Conservation (phyloP, 116 monocot species). For the Dioscorea cayenensis region DNA sequence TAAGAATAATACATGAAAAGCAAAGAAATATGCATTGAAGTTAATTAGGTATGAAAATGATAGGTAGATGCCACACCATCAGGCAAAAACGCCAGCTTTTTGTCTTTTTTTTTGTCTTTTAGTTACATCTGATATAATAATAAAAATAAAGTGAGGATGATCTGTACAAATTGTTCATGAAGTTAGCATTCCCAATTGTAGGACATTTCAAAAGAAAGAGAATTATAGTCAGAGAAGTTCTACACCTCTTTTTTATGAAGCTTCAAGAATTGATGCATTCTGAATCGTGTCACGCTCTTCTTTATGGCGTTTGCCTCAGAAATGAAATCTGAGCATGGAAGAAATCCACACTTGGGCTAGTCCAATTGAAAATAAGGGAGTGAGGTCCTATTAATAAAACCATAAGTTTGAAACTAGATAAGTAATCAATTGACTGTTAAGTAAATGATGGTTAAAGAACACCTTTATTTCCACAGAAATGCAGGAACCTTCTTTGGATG, state of each 20-base stretch:
- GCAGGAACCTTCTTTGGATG: slow-evolving; percentile 24
- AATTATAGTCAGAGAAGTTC: not conserved
- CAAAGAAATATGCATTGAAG: too few species aligned
- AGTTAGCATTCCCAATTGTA: not conserved
- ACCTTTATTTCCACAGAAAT: slow-evolving; percentile 97
- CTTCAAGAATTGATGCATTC: slow-evolving; percentile 78
- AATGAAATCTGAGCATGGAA: slow-evolving; percentile 66
- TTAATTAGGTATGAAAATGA: too few species aligned
- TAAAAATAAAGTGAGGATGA: too few species aligned
- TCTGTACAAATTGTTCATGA: too few species aligned
- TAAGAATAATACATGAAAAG: too few species aligned
- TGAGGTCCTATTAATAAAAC: too few species aligned
- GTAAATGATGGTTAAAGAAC: not conserved
- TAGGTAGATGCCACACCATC: too few species aligned
- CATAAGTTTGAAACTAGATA: too few species aligned
- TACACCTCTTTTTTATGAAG: slow-evolving; percentile 66
- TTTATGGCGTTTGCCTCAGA: slow-evolving; percentile 32
- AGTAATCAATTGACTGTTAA: too few species aligned
- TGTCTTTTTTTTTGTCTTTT: too few species aligned
- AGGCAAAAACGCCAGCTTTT: too few species aligned
- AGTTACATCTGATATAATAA: too few species aligned
- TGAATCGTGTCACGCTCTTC: slow-evolving; percentile 51
- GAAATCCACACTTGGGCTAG: slow-evolving; percentile 93
- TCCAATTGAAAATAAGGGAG: not conserved
- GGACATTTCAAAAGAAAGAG: not conserved